phyloP scores from a whole-genome alignment of 1,284 basidiomycete species.

The Violaceomyces palustris region DNA sequence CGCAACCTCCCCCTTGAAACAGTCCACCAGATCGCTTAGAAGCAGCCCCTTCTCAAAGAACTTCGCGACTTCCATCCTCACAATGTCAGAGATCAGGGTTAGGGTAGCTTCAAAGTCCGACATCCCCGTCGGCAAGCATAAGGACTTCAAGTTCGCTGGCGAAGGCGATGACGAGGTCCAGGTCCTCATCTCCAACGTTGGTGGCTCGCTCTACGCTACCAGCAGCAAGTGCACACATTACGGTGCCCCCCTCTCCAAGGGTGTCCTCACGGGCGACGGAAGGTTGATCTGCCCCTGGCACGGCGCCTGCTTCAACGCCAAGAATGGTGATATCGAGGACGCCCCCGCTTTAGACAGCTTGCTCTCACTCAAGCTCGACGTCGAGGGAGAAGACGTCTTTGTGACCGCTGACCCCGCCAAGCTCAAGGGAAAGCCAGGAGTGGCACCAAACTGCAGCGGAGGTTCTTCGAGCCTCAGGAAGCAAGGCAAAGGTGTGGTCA shows the following conservation, averaged over 20 bases:
- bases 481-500: slow-evolving; percentile 65
- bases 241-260: slow-evolving; percentile 73
- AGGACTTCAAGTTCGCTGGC: slow-evolving; percentile 72
- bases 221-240: slow-evolving; percentile 85
- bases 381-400: slow-evolving; percentile 68
- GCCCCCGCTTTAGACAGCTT: slow-evolving; percentile 81
- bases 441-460: slow-evolving; percentile 41
- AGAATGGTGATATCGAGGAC: slow-evolving; percentile 65
- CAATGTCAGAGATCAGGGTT: slow-evolving; percentile 23
- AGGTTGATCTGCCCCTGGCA: slow-evolving; percentile 81
- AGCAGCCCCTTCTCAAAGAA: no score
- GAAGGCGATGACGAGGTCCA: slow-evolving; percentile 61
- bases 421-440: slow-evolving; percentile 56
- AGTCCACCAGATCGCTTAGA: no score
- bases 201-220: slow-evolving; percentile 65
- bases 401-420: slow-evolving; percentile 69
- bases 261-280: slow-evolving; percentile 72
- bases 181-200: slow-evolving; percentile 67
- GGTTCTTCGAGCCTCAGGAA: slow-evolving; percentile 52
- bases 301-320: slow-evolving; percentile 82
- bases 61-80: no score
- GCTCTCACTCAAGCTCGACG: slow-evolving; percentile 69
- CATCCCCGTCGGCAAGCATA: slow-evolving; percentile 51
- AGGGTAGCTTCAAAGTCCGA: slow-evolving; percentile 25
- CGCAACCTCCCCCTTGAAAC: no score